phyloP scores from a whole-genome alignment of 208 protist species.

The Crithidia expoeki region DNA sequence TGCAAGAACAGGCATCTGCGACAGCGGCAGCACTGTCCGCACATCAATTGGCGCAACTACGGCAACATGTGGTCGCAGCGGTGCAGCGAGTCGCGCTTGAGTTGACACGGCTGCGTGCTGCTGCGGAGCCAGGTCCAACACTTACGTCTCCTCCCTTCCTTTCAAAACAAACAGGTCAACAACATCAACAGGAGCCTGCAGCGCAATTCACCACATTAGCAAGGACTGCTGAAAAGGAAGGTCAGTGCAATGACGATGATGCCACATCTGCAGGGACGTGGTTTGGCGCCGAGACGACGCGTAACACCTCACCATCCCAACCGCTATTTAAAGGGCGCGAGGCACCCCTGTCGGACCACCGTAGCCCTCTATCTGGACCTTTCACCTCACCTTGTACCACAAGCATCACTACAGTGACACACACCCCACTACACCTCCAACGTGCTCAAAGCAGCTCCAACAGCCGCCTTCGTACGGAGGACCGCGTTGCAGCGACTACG shows the following conservation, averaged over 20 bases:
- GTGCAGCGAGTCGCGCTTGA: slow-evolving; percentile 25
- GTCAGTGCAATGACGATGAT: background rate
- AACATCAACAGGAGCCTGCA: too few relatives aligned
- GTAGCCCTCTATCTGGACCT: background rate
- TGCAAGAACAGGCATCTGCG: background rate
- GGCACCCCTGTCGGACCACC: background rate
- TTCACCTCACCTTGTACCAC: too few relatives aligned
- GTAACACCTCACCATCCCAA: background rate
- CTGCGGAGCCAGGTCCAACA: background rate
- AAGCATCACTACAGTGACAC: too few relatives aligned
- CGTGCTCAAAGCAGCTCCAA: background rate
- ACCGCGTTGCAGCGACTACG: background rate
- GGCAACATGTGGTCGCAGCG: slow-evolving; percentile 22
- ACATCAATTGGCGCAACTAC: slow-evolving; percentile 22
- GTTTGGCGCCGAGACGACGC: background rate
- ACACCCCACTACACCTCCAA: background rate
- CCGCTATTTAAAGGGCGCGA: background rate
- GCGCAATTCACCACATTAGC: too few relatives aligned
- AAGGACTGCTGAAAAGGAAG: background rate
- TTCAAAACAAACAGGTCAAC: too few relatives aligned
- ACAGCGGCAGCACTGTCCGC: background rate
- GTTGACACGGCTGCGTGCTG: slow-evolving; percentile 13
- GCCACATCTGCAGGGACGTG: background rate
- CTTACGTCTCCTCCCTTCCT: background rate
- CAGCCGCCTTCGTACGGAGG: background rate